Conservation (phyloP, 2,329 filamentous ascomycete genomes). For the Pseudogymnoascus sp. region DNA sequence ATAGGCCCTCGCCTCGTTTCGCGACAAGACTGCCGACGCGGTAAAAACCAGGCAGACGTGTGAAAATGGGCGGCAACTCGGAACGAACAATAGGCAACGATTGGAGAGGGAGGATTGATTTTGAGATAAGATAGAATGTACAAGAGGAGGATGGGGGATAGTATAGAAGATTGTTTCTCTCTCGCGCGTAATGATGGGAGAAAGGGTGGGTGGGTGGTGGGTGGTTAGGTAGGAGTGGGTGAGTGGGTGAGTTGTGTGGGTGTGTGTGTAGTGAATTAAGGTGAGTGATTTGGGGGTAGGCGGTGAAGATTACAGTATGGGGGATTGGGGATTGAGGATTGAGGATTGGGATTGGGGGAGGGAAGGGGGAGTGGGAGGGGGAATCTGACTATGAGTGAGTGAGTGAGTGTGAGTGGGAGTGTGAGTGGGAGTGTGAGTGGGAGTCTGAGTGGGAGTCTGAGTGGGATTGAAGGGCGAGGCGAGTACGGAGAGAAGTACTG, state of each 20-base stretch:
- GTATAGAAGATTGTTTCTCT: background rate
- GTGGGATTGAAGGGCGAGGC: background rate
- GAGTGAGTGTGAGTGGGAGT: background rate
- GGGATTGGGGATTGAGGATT: background rate
- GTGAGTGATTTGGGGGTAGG: background rate
- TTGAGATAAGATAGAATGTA: background rate
- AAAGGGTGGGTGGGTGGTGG: background rate
- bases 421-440: too few relatives aligned
- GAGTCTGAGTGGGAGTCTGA: background rate
- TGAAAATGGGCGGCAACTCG: background rate
- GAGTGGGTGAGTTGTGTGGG: background rate
- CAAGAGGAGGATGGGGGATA: background rate
- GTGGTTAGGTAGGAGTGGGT: background rate
- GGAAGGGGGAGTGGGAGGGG: background rate
- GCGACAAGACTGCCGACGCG: background rate
- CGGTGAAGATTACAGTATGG: background rate
- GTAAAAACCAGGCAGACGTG: background rate
- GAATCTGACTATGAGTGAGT: background rate
- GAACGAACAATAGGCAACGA: background rate
- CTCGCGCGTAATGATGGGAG: background rate
- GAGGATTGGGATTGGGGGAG: background rate
- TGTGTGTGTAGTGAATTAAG: background rate
- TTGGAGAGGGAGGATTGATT: background rate
- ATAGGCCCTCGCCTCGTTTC: background rate
- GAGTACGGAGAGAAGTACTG: background rate